Evolutionary conservation across 768 basidiomycete species (phyloP).

Genomic region (Lactifluus pinguis): DNA sequence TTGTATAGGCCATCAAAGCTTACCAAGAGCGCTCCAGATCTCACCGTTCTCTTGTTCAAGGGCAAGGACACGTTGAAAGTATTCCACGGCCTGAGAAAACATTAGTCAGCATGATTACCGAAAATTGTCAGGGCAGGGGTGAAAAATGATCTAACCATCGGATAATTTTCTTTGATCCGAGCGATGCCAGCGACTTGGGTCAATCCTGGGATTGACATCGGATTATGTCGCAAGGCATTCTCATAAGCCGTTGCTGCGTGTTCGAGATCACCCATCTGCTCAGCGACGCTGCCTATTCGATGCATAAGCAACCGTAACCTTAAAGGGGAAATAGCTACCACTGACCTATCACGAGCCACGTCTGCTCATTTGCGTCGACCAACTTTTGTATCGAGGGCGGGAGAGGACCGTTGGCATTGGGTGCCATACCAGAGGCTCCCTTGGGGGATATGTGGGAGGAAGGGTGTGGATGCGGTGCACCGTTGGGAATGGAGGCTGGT

Average conservation of each 20-base stretch:
- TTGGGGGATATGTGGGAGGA: conserved; percentile 32
- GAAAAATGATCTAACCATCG: conserved; percentile 56
- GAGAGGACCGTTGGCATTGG: conserved; percentile 20
- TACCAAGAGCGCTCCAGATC: conserved; percentile 94
- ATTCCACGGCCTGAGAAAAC: conserved; percentile 75
- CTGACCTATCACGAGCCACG: conserved; percentile 89
- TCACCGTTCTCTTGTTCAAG: conserved; percentile 96
- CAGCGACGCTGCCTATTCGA: conserved; percentile 79
- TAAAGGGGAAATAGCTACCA: conserved; percentile 10
- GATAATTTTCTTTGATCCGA: conserved; percentile 95
- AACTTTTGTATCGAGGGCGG: conserved; percentile 60
- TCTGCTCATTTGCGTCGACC: conserved; percentile 83
- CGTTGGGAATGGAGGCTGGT: conserved; percentile 37
- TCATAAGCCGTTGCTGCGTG: conserved; percentile 91
- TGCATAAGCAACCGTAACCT: conserved; percentile 16
- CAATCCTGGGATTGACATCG: conserved; percentile 80
- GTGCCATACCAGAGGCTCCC: conserved; percentile 19
- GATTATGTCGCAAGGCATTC: conserved; percentile 91
- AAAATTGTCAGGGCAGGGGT: not conserved
- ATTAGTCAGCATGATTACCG: conserved; percentile 17
- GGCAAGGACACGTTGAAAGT: conserved; percentile 85
- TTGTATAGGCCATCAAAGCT: conserved; percentile 23
- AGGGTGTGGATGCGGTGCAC: conserved; percentile 31
- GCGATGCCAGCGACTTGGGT: conserved; percentile 94
- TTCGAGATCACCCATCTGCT: conserved; percentile 91